Percentiles rank a stretch among this genome's conserved stretches.
Evolutionary conservation across 257 asterid species (phyloP).

Genomic region (Penstemon eatonii): DNA sequence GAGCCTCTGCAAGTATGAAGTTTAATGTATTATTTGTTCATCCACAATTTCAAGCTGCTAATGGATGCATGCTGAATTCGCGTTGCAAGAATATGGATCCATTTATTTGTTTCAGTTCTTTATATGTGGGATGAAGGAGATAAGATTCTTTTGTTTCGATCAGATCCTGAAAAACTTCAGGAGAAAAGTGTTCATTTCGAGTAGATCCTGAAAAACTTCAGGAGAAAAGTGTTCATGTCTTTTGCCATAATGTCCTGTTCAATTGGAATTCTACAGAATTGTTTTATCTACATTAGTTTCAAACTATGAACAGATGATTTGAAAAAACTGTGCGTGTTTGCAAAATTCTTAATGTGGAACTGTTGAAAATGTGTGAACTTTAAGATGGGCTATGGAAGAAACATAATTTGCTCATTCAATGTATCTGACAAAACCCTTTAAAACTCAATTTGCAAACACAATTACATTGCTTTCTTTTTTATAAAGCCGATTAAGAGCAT

Average conservation of each 20-base stretch:
- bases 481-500: too few species aligned
- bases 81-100: neutral
- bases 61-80: neutral
- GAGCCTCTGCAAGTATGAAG: constrained; percentile 75
- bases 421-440: too few species aligned
- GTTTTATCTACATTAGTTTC: neutral
- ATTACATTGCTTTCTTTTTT: too few species aligned
- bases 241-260: neutral
- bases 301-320: neutral
- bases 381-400: too few species aligned
- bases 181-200: constrained; percentile 1
- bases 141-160: neutral
- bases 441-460: too few species aligned
- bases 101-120: neutral
- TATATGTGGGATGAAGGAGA: neutral
- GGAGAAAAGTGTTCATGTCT: neutral
- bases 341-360: neutral
- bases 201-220: neutral
- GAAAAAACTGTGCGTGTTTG: constrained; percentile 19
- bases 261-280: neutral
- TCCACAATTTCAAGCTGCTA: neutral
- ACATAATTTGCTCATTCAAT: too few species aligned
- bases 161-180: neutral
- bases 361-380: too few species aligned
- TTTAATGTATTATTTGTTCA: neutral